Base-by-base conservation (phyloP, 768 basidiomycete genomes). In the Tylopilus sp. region DNA sequence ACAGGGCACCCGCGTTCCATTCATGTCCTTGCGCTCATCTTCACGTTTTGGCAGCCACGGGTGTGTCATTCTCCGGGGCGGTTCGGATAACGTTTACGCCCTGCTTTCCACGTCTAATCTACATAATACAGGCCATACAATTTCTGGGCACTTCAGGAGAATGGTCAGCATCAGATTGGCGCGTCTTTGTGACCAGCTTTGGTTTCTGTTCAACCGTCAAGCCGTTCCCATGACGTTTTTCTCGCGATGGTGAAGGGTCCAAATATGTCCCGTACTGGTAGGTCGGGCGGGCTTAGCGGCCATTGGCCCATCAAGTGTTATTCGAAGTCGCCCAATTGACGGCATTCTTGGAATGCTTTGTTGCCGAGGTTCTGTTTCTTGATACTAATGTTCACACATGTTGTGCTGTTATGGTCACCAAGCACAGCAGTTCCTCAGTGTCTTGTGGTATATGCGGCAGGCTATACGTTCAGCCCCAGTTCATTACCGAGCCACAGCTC, bases 311-410 rank as follows among this genome's bases (percentile, higher is more conserved):
- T 50, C 44, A 49, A 28, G 41, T 28, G 26, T 22, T 36, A 21
- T 19, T 34, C 38, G 22, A 30, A 19, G 43, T 5, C n/a, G 26
- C 28, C 40, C 21, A 37, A 8, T 19, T 22, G n/a, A 52, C 62
- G 59, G 62, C 62, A 57, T 57, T 29, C 33, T 30, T 2, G 19
- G n/a, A 9, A n/a, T n/a, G 36, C 29, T 24, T 16, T 42, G 11
- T 40, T 59, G 19, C 60, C 52, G 43, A 52, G 19, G 42, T 22
- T 13, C 6, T 40, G 38, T 31, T 26, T 37, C 24, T 8, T 21
- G 28, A 11, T 42, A 37, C 42, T 36, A 24, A n/a, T 9, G 21
- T n/a, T 38, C 4, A 30, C 51, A 11, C 28, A 31, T 38, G 36
- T 21, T 22, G 25, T 30, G 26, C 30, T 44, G 17, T 24, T 36